phyloP scores from a whole-genome alignment of 768 basidiomycete genomes.

The Lactarius trivialis region DNA sequence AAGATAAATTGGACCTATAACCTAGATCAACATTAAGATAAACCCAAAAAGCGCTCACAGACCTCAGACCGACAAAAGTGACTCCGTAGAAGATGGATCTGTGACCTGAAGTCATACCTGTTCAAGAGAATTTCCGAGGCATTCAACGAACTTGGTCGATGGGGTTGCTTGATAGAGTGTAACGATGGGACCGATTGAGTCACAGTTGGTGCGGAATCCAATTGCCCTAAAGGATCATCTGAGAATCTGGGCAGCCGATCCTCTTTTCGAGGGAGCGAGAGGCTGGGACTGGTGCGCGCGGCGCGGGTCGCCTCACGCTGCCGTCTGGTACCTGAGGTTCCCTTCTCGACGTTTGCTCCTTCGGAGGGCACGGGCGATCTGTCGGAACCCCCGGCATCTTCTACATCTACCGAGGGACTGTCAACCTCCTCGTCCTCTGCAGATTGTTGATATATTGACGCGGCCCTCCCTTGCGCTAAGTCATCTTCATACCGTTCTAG shows the following conservation, averaged over 20 bases:
- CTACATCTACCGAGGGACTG: slow-evolving; percentile 30
- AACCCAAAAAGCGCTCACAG: slow-evolving; percentile 25
- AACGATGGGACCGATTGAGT: slow-evolving; percentile 72
- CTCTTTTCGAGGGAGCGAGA: slow-evolving; percentile 55
- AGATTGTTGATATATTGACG: slow-evolving; percentile 24
- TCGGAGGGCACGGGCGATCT: slow-evolving; percentile 20
- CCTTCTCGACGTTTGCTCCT: slow-evolving; percentile 17
- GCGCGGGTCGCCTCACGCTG: slow-evolving; percentile 47
- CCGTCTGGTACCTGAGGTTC: slow-evolving; percentile 13
- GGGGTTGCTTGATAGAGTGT: slow-evolving; percentile 40
- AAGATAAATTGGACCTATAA: slow-evolving; percentile 78
- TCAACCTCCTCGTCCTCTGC: slow-evolving; percentile 39
- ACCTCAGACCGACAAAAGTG: slow-evolving; percentile 89
- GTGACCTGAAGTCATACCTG: slow-evolving; percentile 60
- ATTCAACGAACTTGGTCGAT: slow-evolving; percentile 39
- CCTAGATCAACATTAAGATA: slow-evolving; percentile 14
- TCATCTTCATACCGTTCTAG: slow-evolving; percentile 44
- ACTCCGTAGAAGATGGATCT: slow-evolving; percentile 67
- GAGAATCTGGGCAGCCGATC: slow-evolving; percentile 52
- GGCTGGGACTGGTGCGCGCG: slow-evolving; percentile 68
- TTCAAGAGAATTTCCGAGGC: slow-evolving; percentile 53
- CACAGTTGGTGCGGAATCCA: slow-evolving; percentile 43
- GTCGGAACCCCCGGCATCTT: slow-evolving; percentile 20
- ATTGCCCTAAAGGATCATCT: slow-evolving; percentile 69
- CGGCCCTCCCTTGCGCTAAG: slow-evolving; percentile 25